Evolutionary conservation across 2,329 filamentous ascomycete species (phyloP), one percentile per base, ranked within the genome.

Genomic region (Exophiala sp.): DNA sequence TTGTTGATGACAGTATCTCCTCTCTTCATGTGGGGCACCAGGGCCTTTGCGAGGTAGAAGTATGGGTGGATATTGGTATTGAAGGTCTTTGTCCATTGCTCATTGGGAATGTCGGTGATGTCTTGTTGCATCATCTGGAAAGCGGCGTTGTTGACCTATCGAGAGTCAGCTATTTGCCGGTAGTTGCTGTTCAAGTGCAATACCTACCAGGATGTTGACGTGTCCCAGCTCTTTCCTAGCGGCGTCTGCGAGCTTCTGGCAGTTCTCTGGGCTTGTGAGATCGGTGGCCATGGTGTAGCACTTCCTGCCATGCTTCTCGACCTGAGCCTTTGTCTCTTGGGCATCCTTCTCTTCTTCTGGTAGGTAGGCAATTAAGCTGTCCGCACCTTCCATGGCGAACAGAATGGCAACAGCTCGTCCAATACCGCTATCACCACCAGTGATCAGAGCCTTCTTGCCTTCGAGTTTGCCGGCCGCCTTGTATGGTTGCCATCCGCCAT

Each of bases 1-100:
- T 89, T 91, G 75, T 92, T 94, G 78, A 95, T 90, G 68, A 95
- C 90, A 21, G 83, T 84, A 52, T 83, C 79, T 34, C 89, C 89
- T n/a, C 71, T 69, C 65, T 82, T 81, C 83, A 94, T 87, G 70
- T 91, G 86, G 0, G 83, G 84, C 9, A 94, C 76, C 10, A 79
- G 72, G 66, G 91, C 89, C 69, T 94, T 94, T 56, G 88, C 80
- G 34, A 92, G 76, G 73, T 85, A 92, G 77, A 91, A 94, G 75
- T 84, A 86, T 3, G 87, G 81, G 70, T 92, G 86, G 65, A 94
- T 91, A 73, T 94, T 95, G 44, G 84, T 88, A 70, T 89, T 78
- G 72, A 95, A 92, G 0, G 88, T 92, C 55, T 84, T 77, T 47
- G 85, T 64, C 88, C 88, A 94, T 73, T 94, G 88, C 4, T 89